phyloP scores from a whole-genome alignment of 2,329 filamentous ascomycete species.

The Endoconidiophora polonica region DNA sequence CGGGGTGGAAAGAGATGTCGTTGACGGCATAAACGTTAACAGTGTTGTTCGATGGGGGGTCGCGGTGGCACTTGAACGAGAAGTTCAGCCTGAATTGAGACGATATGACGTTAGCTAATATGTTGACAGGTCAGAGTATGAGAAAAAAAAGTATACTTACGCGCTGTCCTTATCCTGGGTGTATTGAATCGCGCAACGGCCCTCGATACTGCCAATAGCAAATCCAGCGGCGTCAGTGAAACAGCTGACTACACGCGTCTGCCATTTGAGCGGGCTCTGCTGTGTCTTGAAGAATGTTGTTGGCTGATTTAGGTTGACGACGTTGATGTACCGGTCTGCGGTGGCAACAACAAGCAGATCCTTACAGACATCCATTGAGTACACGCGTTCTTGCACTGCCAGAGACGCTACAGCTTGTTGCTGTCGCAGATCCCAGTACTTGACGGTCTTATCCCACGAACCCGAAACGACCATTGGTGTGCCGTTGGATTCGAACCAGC shows the following conservation, averaged over 20 bases:
- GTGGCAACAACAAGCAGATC: conserved; percentile 83
- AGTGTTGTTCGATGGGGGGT: conserved; percentile 55
- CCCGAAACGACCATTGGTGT: conserved; percentile 79
- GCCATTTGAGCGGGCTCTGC: conserved; percentile 94
- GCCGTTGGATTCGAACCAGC: conserved; percentile 58
- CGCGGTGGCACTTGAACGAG: conserved; percentile 97
- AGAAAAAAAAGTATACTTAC: conserved; percentile 25
- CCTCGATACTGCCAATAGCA: conserved; percentile 90
- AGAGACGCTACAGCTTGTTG: conserved; percentile 48
- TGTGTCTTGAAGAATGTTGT: conserved; percentile 89
- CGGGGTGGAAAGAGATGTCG: conserved; percentile 91
- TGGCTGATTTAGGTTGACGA: conserved; percentile 79
- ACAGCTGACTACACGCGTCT: conserved; percentile 87
- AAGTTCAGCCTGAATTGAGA: conserved; percentile 56
- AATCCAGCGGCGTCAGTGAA: conserved; percentile 86
- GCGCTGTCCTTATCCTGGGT: conserved; percentile 85
- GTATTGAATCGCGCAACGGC: conserved; percentile 94
- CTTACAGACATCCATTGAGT: conserved; percentile 81
- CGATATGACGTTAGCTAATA: neutral
- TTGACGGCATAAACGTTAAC: conserved; percentile 92
- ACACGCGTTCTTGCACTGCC: conserved; percentile 59
- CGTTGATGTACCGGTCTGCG: conserved; percentile 89
- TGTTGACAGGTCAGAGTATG: neutral
- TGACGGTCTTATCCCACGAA: conserved; percentile 79
- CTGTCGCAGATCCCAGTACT: conserved; percentile 70